Conservation (phyloP, 2,329 filamentous ascomycete species). For the Paramyrothecium roridum region DNA sequence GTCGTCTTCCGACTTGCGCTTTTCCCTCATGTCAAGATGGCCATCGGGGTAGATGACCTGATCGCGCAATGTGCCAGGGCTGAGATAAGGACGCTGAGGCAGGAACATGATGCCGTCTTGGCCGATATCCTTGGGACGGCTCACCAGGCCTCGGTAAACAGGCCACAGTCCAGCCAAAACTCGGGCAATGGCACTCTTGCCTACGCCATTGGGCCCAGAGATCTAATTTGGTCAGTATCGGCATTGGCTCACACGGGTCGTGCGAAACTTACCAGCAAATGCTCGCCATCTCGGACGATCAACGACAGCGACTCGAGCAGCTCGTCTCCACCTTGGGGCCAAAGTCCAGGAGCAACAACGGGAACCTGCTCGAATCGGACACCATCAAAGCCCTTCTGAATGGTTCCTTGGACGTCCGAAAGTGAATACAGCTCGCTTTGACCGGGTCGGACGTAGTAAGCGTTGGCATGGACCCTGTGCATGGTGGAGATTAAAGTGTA, state of each 20-base stretch:
- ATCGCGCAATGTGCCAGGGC: conserved; percentile 86
- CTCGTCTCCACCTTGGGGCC: conserved; percentile 88
- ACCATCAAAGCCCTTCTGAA: conserved; percentile 92
- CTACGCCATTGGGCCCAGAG: conserved; percentile 90
- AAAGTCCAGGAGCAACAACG: conserved; percentile 82
- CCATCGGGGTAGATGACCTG: conserved; percentile 98
- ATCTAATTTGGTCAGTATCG: conserved; percentile 46
- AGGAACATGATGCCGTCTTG: conserved; percentile 98
- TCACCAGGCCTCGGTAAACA: conserved; percentile 88
- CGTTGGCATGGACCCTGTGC: conserved; percentile 86
- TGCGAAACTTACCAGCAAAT: conserved; percentile 62
- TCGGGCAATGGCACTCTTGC: conserved; percentile 84
- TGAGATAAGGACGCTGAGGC: conserved; percentile 89
- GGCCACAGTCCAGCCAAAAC: conserved; percentile 94
- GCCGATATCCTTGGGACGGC: conserved; percentile 74
- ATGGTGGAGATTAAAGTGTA: conserved; percentile 94
- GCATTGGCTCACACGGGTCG: neutral
- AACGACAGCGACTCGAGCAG: conserved; percentile 85
- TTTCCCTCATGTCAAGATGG: conserved; percentile 87
- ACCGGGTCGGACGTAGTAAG: conserved; percentile 69
- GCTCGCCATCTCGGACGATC: conserved; percentile 85
- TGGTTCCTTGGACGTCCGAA: conserved; percentile 88
- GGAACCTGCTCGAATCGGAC: conserved; percentile 92
- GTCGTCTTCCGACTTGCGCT: conserved; percentile 73
- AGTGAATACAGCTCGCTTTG: conserved; percentile 82